These are phyloP conservation scores for Diaporthe sp. DNA, from an alignment of 2,329 filamentous ascomycete species.

Conservation along the genomic window DNA sequence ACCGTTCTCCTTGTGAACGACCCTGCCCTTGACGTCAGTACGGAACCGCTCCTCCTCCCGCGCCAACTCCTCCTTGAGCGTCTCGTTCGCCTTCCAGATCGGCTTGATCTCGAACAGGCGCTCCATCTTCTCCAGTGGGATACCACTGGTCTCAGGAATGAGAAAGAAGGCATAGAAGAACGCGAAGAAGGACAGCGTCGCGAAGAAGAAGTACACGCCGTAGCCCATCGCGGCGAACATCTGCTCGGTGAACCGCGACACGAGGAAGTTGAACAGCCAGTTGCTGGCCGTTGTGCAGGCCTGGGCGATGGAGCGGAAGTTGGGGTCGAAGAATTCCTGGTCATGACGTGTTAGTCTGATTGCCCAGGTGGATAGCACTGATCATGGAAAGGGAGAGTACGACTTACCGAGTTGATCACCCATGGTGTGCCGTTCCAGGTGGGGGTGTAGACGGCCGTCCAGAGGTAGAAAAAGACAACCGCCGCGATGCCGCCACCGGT, in stretches of 20 bases:
- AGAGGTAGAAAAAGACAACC: slow-evolving; percentile 81
- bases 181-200: slow-evolving; percentile 70
- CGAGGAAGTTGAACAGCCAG: slow-evolving; percentile 81
- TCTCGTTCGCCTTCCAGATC: slow-evolving; percentile 57
- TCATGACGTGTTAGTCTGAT: not conserved
- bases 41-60: slow-evolving; percentile 52
- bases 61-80: slow-evolving; percentile 60
- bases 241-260: slow-evolving; percentile 76
- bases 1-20: slow-evolving; percentile 2
- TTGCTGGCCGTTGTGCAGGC: slow-evolving; percentile 80
- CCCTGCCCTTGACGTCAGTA: slow-evolving; percentile 7
- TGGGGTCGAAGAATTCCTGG: slow-evolving; percentile 78
- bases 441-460: slow-evolving; percentile 80
- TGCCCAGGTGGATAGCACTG: not conserved
- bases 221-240: slow-evolving; percentile 72
- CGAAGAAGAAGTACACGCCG: slow-evolving; percentile 79
- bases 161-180: slow-evolving; percentile 73
- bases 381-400: not conserved
- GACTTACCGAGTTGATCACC: slow-evolving; percentile 74
- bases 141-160: slow-evolving; percentile 75
- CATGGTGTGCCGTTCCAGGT: slow-evolving; percentile 82
- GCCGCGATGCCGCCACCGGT: slow-evolving; percentile 66
- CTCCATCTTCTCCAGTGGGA: slow-evolving; percentile 77
- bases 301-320: slow-evolving; percentile 78
- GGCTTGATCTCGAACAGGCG: slow-evolving; percentile 68